Evolutionary conservation across 2,329 filamentous ascomycete genomes (phyloP).

Genomic region (Fusarium avenaceum): DNA sequence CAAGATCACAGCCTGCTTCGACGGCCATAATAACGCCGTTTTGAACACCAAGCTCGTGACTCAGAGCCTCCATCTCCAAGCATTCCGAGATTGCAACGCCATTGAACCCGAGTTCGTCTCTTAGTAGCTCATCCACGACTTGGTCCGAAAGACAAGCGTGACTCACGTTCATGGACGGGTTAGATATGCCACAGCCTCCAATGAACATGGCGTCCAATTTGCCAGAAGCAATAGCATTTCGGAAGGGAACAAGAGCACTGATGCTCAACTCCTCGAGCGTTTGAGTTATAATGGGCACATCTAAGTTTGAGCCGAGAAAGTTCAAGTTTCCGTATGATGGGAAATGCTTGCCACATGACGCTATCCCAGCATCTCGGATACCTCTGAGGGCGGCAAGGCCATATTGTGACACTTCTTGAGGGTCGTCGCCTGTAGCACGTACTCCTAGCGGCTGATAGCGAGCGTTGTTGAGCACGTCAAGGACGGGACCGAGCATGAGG

Average conservation of each 20-base stretch:
- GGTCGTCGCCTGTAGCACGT: conserved; percentile 90
- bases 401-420: conserved; percentile 93
- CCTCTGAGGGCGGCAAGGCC: conserved; percentile 92
- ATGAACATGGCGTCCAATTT: conserved; percentile 93
- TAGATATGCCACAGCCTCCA: conserved; percentile 92
- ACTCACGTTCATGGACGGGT: conserved; percentile 92
- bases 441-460: conserved; percentile 92
- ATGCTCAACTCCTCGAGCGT: conserved; percentile 92
- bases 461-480: conserved; percentile 94
- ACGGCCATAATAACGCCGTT: conserved; percentile 98
- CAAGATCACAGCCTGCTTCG: conserved; percentile 93
- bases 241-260: conserved; percentile 91
- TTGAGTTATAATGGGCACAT: conserved; percentile 96
- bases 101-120: conserved; percentile 89
- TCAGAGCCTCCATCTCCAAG: conserved; percentile 95
- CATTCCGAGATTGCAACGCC: conserved; percentile 97
- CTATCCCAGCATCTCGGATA: conserved; percentile 90
- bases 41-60: conserved; percentile 95
- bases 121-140: conserved; percentile 88
- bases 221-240: conserved; percentile 87
- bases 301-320: conserved; percentile 89
- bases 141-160: conserved; percentile 94
- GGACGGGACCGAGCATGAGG: conserved; percentile 90
- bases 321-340: conserved; percentile 96
- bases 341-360: conserved; percentile 95